phyloP scores from a whole-genome alignment of 495 filamentous ascomycete genomes.

The Neurospora sp. region DNA sequence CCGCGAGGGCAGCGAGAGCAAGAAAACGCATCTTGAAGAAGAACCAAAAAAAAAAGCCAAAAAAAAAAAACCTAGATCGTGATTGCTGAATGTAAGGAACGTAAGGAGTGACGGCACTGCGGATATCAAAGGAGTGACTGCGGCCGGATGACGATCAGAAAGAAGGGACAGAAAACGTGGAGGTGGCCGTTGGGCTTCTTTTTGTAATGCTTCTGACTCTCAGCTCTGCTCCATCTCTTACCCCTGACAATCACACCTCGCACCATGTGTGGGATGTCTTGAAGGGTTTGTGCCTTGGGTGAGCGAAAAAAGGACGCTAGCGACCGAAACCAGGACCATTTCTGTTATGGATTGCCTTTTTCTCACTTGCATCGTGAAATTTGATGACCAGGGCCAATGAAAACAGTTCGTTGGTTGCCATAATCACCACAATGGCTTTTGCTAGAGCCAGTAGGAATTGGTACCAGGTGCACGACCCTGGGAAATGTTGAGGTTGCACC shows the following conservation, averaged over 20 bases:
- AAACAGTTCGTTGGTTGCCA: not conserved
- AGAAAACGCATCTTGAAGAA: slow-evolving; percentile 17
- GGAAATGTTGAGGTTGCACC: not conserved
- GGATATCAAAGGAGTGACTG: not conserved
- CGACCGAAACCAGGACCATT: not conserved
- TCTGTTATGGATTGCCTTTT: not conserved
- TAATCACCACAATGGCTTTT: not conserved
- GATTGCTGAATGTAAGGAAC: not conserved
- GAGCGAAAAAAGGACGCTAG: not conserved
- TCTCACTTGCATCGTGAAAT: not conserved
- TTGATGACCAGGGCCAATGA: not conserved
- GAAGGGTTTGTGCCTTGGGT: not conserved
- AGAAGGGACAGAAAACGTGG: slow-evolving; percentile 1
- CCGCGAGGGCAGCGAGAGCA: slow-evolving; percentile 18
- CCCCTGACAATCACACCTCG: not conserved
- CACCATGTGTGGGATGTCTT: not conserved
- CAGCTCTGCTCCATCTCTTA: not conserved
- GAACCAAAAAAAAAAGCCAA: not conserved
- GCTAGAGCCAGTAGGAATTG: not conserved
- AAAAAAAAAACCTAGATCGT: not conserved
- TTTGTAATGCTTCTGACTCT: not conserved
- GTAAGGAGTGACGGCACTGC: not conserved
- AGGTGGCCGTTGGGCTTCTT: not conserved
- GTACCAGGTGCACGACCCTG: not conserved
- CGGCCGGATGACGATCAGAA: not conserved